Conservation (phyloP, 768 basidiomycete species). For the Suillus subaureus region DNA sequence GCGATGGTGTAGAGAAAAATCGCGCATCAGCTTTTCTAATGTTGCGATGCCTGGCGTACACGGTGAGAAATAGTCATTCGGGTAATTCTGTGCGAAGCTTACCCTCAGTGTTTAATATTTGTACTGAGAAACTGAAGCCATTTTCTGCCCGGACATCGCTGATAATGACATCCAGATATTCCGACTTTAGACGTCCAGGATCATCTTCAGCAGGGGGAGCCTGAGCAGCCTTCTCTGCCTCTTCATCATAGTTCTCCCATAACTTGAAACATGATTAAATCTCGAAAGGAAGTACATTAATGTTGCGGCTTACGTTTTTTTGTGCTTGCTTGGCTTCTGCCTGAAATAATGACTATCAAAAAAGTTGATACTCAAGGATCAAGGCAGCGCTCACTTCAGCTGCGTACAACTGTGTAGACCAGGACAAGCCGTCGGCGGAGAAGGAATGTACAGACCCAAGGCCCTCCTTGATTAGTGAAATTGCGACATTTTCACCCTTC, state of each 20-base stretch:
- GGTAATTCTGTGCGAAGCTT: slow-evolving; percentile 16
- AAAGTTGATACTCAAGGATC: neutral
- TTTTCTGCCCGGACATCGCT: slow-evolving; percentile 79
- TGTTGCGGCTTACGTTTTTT: slow-evolving; percentile 63
- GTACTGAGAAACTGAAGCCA: slow-evolving; percentile 88
- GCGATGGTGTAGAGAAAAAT: slow-evolving; percentile 87
- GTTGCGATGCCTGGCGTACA: slow-evolving; percentile 74
- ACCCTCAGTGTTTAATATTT: slow-evolving; percentile 92
- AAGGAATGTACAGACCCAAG: slow-evolving; percentile 86
- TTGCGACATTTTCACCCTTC: slow-evolving; percentile 85
- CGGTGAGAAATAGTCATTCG: slow-evolving; percentile 8
- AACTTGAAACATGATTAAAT: slow-evolving; percentile 49
- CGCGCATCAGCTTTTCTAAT: slow-evolving; percentile 91
- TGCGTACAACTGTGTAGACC: slow-evolving; percentile 77
- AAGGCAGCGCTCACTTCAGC: slow-evolving; percentile 63
- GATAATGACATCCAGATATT: slow-evolving; percentile 92
- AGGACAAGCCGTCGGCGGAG: slow-evolving; percentile 81
- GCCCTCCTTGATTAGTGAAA: slow-evolving; percentile 84
- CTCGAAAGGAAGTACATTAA: slow-evolving; percentile 2
- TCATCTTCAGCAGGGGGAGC: slow-evolving; percentile 46
- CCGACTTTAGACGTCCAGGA: slow-evolving; percentile 64
- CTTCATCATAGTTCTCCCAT: slow-evolving; percentile 84
- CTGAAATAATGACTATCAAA: slow-evolving; percentile 36
- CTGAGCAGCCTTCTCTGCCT: slow-evolving; percentile 59
- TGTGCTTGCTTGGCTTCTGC: slow-evolving; percentile 79